Evolutionary conservation across 176 grass and related monocot genomes (phyloP).

Genomic region (Areca catechu): DNA sequence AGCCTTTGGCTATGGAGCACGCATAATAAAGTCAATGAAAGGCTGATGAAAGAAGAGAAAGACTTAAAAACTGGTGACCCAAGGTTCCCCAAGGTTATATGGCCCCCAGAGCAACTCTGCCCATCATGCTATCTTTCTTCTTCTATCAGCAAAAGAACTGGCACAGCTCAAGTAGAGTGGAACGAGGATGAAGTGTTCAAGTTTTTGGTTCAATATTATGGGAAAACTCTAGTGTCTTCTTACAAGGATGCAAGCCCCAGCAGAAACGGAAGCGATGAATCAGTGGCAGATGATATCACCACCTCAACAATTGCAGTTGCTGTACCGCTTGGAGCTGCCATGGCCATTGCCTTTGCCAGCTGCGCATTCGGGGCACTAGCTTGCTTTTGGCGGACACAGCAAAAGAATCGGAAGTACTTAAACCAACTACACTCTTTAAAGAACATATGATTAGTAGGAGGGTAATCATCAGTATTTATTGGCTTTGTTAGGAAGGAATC

Average conservation of each 20-base stretch:
- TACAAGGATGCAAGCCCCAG: constrained; percentile 27
- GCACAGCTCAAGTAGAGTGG: constrained; percentile 50
- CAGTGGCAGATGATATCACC: constrained; percentile 24
- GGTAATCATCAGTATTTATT: constrained; percentile 23
- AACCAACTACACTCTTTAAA: constrained; percentile 90
- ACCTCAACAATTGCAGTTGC: constrained; percentile 37
- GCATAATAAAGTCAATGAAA: constrained; percentile 96
- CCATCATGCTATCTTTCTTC: constrained; percentile 59
- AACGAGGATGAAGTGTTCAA: constrained; percentile 73
- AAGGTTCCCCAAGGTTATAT: constrained; percentile 70
- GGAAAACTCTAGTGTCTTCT: constrained; percentile 57
- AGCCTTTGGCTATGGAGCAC: constrained; percentile 82
- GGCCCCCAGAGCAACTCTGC: constrained; percentile 76
- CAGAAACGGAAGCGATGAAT: constrained; percentile 23
- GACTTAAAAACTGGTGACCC: constrained; percentile 54
- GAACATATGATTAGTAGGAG: constrained; percentile 80
- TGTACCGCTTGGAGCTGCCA: constrained; percentile 71
- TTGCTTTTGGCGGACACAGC: constrained; percentile 90
- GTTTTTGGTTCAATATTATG: constrained; percentile 80
- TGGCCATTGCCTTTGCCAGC: constrained; percentile 69
- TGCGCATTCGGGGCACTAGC: constrained; percentile 81
- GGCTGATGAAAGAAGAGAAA: constrained; percentile 88
- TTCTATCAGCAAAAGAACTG: constrained; percentile 25
- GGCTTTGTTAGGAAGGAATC: constrained; percentile 41
- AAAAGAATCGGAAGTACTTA: constrained; percentile 99